Evolutionary conservation across 2,329 filamentous ascomycete genomes (phyloP), one percentile per base, ranked within the genome.

Genomic region (Endocalyx cinctus): DNA sequence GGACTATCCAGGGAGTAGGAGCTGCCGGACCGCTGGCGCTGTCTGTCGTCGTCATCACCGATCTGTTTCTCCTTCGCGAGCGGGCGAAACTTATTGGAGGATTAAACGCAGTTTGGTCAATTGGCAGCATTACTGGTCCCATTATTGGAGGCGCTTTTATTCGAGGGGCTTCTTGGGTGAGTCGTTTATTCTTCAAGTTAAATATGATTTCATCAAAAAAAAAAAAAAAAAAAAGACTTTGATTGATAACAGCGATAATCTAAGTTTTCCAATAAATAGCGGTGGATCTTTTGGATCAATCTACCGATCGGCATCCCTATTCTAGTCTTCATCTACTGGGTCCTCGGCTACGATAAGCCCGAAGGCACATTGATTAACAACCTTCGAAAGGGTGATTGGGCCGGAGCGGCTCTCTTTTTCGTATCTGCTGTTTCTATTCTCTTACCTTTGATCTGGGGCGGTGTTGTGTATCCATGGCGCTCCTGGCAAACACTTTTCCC

Each of bases 401-500:
- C 34, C 4, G 55, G 46, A 7, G 45, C 49, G 25, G 3, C 25
- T 2, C 35, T 52, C 8, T 46, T 50, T 29, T 15, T 31, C 8
- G 27, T 31, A 4, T 47, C 42, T n/a, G 25, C 18, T 14, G 45
- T 39, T 4, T n/a, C 37, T 4, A 42, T 51, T 6, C 33, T 31
- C 0, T 17, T 57, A 13, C 54, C 55, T 1, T 30, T 58, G 3
- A 54, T 45, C 30, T 57, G 53, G 53, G 55, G 46, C 1, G 46
- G 46, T 2, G n/a, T 41, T 5, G n/a, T 53, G 25, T 58, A 46
- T 29, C 28, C 54, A 1, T 57, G 55, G 53, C 13, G 14, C 2
- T 49, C 46, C 1, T 59, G 50, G 51, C 11, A 39, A 26, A 57
- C 55, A 1, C 23, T 57, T 6, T 20, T 55, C 12, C 50, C 54